A percentile compares a stretch with the other conserved stretches of the same genome.
Conservation (phyloP, 495 filamentous ascomycete genomes). For the Neurospora sp. region DNA sequence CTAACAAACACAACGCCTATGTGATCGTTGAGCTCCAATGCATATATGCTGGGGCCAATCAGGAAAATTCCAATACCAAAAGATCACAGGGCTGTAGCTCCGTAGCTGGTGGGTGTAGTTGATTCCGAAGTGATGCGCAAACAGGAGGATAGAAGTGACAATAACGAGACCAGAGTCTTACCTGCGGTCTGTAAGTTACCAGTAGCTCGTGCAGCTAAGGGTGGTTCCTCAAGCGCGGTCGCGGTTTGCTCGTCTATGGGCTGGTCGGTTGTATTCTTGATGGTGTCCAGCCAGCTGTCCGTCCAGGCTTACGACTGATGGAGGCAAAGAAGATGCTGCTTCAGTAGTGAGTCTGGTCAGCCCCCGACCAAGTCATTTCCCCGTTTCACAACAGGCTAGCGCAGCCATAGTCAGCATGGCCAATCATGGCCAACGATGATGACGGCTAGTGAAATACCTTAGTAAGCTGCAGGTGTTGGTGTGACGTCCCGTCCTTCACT, state of each 20-base stretch:
- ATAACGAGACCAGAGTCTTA: background rate
- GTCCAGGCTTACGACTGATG: background rate
- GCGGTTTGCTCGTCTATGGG: background rate
- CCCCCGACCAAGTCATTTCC: background rate
- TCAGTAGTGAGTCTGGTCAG: background rate
- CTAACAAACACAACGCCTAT: background rate
- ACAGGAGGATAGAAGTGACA: background rate
- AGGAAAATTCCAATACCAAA: background rate
- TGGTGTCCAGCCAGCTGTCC: background rate
- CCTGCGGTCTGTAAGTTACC: background rate
- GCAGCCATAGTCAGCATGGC: background rate
- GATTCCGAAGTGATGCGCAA: background rate
- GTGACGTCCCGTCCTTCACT: background rate
- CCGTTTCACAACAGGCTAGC: background rate
- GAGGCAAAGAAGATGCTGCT: background rate
- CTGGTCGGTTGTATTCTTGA: background rate
- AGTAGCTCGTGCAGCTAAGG: background rate
- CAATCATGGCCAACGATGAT: background rate
- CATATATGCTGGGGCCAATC: background rate
- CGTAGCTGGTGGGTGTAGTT: background rate
- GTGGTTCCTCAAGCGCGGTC: background rate
- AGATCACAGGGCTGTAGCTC: background rate
- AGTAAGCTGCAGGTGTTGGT: background rate
- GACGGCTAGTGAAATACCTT: background rate
- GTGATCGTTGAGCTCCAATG: background rate